Conservation (phyloP, 1,139 yeast genomes). For the Debaryomycetaceae sp. region DNA sequence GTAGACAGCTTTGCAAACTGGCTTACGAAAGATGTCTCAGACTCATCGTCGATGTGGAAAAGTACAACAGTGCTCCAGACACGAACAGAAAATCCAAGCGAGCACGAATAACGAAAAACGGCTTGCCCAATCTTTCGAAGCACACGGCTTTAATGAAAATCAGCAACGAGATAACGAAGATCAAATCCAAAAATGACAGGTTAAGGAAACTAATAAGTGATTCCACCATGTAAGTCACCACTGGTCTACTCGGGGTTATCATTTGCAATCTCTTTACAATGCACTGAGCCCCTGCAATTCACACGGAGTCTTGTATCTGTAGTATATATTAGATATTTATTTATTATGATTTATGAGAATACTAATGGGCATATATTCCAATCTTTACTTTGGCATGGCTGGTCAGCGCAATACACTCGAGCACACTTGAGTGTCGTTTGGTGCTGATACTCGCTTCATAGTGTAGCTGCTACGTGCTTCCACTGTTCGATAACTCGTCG, state of each 20-base stretch:
- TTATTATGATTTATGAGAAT: neutral
- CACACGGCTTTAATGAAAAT: slow-evolving; percentile 45
- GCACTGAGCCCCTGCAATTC: too few species aligned
- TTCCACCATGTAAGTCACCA: too few species aligned
- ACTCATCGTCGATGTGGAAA: slow-evolving; percentile 40
- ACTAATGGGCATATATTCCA: neutral
- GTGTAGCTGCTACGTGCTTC: too few species aligned
- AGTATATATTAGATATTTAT: neutral
- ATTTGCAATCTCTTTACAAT: too few species aligned
- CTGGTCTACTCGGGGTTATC: too few species aligned
- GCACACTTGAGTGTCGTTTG: too few species aligned
- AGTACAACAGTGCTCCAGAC: slow-evolving; percentile 31
- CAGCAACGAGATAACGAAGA: slow-evolving; percentile 37
- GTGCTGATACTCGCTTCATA: too few species aligned
- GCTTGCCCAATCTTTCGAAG: slow-evolving; percentile 47
- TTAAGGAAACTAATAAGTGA: slow-evolving; percentile 20
- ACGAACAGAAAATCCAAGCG: slow-evolving; percentile 36
- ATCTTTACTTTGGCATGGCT: too few species aligned
- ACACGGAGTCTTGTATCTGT: neutral
- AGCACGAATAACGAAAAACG: slow-evolving; percentile 43
- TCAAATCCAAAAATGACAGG: slow-evolving; percentile 32
- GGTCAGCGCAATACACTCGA: too few species aligned
- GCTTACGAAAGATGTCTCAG: slow-evolving; percentile 54
- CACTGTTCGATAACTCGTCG: too few species aligned
- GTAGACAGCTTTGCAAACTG: slow-evolving; percentile 67